These are phyloP conservation scores for Botrytis pseudocinerea DNA, from an alignment of 2,329 filamentous ascomycete genomes.

Conservation along the genomic window DNA sequence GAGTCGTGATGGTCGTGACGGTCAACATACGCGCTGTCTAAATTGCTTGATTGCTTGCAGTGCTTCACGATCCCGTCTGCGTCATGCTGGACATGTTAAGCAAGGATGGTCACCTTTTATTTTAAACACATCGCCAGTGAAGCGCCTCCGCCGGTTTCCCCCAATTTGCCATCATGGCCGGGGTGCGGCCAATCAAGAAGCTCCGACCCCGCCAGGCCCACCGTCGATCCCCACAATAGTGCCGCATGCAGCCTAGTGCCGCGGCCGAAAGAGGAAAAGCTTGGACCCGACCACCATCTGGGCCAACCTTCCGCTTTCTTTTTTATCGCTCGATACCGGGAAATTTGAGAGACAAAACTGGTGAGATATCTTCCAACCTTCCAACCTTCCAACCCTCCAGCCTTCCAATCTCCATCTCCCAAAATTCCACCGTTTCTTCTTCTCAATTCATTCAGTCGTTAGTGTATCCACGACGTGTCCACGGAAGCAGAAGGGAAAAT, in stretches of 20 bases:
- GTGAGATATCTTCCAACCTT: not conserved
- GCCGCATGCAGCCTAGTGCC: not conserved
- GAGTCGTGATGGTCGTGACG: not conserved
- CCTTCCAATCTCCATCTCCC: not conserved
- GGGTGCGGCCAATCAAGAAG: not conserved
- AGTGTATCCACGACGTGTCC: not conserved
- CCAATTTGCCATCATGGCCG: not conserved
- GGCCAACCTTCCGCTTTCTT: not conserved
- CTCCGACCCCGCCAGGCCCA: not conserved
- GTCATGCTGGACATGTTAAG: not conserved
- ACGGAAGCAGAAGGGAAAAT: not conserved
- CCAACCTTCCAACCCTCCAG: too few relatives aligned
- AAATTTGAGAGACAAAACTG: slow-evolving; percentile 1
- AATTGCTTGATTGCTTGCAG: not conserved
- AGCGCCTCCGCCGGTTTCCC: slow-evolving; percentile 11
- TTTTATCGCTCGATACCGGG: not conserved
- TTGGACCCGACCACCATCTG: not conserved
- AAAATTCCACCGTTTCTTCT: not conserved
- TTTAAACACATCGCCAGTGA: not conserved
- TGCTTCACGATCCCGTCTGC: not conserved
- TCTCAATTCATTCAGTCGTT: not conserved
- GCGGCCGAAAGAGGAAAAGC: not conserved
- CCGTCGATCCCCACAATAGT: not conserved
- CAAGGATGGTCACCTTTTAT: not conserved
- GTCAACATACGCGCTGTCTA: not conserved